Evolutionary conservation across 2,329 filamentous ascomycete species (phyloP).

Genomic region (Pestalotiopsis sp.): DNA sequence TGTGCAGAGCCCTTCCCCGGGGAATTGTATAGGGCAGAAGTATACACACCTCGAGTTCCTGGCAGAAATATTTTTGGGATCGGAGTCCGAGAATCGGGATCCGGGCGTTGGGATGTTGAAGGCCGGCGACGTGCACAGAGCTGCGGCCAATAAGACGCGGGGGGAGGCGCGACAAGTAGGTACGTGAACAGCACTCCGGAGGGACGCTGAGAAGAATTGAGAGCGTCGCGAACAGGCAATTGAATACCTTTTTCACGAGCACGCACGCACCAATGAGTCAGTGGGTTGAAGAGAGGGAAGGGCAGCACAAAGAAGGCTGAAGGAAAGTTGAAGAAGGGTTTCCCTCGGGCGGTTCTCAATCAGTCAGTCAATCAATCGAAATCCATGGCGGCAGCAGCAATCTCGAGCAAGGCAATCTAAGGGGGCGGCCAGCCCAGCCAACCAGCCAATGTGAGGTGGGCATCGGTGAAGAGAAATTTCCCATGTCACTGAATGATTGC

Average conservation of each 20-base stretch:
- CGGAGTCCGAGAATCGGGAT: not conserved
- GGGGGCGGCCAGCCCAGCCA: not conserved
- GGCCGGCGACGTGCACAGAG: not conserved
- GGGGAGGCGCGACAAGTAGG: not conserved
- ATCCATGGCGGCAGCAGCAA: not conserved
- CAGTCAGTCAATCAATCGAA: not conserved
- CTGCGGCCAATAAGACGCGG: not conserved
- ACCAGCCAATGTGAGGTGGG: constrained; percentile 11
- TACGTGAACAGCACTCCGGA: not conserved
- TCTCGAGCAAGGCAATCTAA: not conserved
- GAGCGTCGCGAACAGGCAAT: not conserved
- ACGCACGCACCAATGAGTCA: not conserved
- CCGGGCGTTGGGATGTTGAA: not conserved
- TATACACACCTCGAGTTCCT: not conserved
- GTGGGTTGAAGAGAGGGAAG: not conserved
- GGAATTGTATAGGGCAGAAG: not conserved
- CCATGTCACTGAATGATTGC: constrained; percentile 16
- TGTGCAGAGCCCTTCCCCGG: not conserved
- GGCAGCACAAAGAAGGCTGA: not conserved
- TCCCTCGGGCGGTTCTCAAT: not conserved
- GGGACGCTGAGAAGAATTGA: not conserved
- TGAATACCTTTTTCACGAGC: not conserved
- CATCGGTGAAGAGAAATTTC: constrained; percentile 31
- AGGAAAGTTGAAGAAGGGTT: not conserved
- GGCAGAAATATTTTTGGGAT: not conserved